These are phyloP conservation scores for Waltiozyma sp. DNA, from an alignment of 1,139 yeast species.

Conservation along the genomic window DNA sequence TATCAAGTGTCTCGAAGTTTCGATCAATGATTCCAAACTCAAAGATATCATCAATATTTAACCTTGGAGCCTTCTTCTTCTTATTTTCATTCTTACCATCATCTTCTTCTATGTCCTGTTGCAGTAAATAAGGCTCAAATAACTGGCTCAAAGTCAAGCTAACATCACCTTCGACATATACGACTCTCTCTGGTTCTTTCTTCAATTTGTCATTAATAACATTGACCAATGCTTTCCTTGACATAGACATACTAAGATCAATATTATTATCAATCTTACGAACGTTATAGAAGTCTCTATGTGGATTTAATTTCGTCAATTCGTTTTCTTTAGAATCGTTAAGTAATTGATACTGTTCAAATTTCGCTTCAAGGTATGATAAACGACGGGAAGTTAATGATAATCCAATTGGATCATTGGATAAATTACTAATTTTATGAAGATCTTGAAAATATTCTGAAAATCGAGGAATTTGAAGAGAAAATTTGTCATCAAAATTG, in stretches of 20 bases:
- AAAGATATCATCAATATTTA: slow-evolving; percentile 19
- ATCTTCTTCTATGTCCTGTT: slow-evolving; percentile 1
- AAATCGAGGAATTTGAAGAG: slow-evolving; percentile 10
- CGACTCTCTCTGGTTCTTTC: slow-evolving; percentile 15
- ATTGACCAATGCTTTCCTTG: slow-evolving; percentile 14
- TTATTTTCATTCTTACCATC: neutral
- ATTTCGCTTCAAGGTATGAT: slow-evolving; percentile 13
- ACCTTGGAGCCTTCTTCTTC: slow-evolving; percentile 3
- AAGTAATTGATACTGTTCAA: slow-evolving; percentile 12
- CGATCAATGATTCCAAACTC: slow-evolving; percentile 18
- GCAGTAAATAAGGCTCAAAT: slow-evolving; percentile 13
- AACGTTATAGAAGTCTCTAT: slow-evolving; percentile 17
- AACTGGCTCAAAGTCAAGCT: slow-evolving; percentile 10
- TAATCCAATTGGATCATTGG: slow-evolving; percentile 6
- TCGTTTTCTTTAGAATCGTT: slow-evolving; percentile 15
- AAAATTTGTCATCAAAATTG: neutral
- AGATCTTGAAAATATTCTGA: slow-evolving; percentile 13
- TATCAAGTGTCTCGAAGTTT: slow-evolving; percentile 5
- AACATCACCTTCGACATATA: slow-evolving; percentile 12
- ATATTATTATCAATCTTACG: slow-evolving; percentile 17
- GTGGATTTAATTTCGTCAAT: slow-evolving; percentile 17
- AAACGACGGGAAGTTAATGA: slow-evolving; percentile 9
- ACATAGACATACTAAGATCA: slow-evolving; percentile 16
- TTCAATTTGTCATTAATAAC: slow-evolving; percentile 13
- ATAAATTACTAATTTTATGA: slow-evolving; percentile 7